phyloP scores from a whole-genome alignment of 768 basidiomycete genomes.

The Crepidotus variabilis region DNA sequence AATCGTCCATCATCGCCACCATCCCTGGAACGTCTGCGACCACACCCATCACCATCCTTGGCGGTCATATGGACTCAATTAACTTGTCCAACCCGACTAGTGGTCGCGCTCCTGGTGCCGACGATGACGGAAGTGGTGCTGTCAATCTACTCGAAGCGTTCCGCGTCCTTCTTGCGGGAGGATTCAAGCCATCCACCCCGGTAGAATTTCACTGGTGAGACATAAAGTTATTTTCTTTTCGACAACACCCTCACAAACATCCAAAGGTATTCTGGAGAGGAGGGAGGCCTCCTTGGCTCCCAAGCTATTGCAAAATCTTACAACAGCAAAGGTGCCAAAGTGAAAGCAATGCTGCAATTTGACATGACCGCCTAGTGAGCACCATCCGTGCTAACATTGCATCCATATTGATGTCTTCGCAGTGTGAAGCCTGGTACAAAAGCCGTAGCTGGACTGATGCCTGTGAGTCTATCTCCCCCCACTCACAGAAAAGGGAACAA shows the following conservation, averaged over 20 bases:
- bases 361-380: slow-evolving; percentile 39
- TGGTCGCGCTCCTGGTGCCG: slow-evolving; percentile 44
- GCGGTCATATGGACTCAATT: slow-evolving; percentile 37
- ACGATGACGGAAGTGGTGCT: slow-evolving; percentile 42
- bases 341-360: slow-evolving; percentile 44
- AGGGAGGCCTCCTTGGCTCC: slow-evolving; percentile 42
- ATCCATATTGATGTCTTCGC: slow-evolving; percentile 14
- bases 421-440: slow-evolving; percentile 41
- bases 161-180: slow-evolving; percentile 29
- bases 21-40: slow-evolving; percentile 25
- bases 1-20: slow-evolving; percentile 30
- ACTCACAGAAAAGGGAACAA: background rate
- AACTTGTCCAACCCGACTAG: slow-evolving; percentile 25
- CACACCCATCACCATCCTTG: slow-evolving; percentile 30
- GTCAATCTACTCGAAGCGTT: slow-evolving; percentile 39
- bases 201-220: slow-evolving; percentile 39
- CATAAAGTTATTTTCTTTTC: background rate
- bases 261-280: slow-evolving; percentile 39
- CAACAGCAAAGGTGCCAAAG: slow-evolving; percentile 34
- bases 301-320: slow-evolving; percentile 49
- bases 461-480: slow-evolving; percentile 13
- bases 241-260: background rate
- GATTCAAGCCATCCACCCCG: slow-evolving; percentile 32
- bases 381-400: background rate
- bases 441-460: slow-evolving; percentile 33